These are phyloP conservation scores for Auricularia heimuer DNA, from an alignment of 768 basidiomycete species.

Conservation along the genomic window DNA sequence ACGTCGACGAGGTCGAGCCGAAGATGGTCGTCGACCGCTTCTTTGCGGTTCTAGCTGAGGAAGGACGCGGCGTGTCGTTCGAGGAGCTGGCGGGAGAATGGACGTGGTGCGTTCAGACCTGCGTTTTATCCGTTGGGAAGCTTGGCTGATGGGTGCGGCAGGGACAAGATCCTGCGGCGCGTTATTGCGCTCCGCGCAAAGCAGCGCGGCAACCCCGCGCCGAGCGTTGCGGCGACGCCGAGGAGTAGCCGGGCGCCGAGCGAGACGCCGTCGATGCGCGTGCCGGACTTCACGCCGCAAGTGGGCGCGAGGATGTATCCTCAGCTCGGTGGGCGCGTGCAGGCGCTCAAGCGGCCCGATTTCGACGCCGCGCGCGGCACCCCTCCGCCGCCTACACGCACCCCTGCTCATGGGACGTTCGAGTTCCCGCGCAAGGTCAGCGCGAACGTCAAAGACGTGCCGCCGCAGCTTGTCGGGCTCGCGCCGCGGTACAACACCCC, in stretches of 20 bases:
- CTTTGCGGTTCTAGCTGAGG: constrained; percentile 21
- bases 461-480: background rate
- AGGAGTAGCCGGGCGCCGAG: constrained; percentile 7
- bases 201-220: constrained; percentile 50
- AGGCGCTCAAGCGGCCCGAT: constrained; percentile 20
- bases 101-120: constrained; percentile 37
- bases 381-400: constrained; percentile 9
- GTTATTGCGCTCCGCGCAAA: constrained; percentile 48
- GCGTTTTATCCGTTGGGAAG: constrained; percentile 1
- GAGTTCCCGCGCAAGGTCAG: background rate
- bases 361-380: background rate
- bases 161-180: constrained; percentile 42
- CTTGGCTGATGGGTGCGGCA: constrained; percentile 16
- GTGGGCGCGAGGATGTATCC: constrained; percentile 13
- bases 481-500: constrained; percentile 45
- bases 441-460: background rate
- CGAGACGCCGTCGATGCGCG: constrained; percentile 25
- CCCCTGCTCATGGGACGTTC: background rate
- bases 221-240: constrained; percentile 23
- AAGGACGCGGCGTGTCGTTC: constrained; percentile 37
- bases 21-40: constrained; percentile 57
- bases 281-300: constrained; percentile 45
- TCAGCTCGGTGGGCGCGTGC: constrained; percentile 17
- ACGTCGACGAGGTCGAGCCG: constrained; percentile 42
- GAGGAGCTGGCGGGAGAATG: constrained; percentile 39